Evolutionary conservation across 140 eudicot genomes (phyloP), one percentile per base, ranked within the genome.

Genomic region (Senecio squalidus): DNA sequence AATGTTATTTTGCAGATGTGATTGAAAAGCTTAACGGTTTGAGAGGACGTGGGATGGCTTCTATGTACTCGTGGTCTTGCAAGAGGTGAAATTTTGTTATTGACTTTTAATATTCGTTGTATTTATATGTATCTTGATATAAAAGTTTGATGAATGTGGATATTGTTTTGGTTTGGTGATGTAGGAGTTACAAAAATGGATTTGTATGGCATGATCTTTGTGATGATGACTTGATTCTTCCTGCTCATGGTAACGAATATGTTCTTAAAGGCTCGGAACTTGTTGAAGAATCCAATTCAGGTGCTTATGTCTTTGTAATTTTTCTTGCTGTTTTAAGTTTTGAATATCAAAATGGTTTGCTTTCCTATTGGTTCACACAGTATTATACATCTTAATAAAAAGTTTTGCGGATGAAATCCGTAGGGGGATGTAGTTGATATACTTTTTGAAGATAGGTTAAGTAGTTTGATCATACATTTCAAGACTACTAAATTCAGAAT

Each of bases 161-260:
- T 63, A 22, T 59, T 68, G 29, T 41, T 21, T 55, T 24, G 45
- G n/a, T 16, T 13, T 58, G 66, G 6, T 33, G 43, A 47, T 67
- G 59, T 89, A 91, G 98, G 78, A 86, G 96, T 66, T 91, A 91
- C 64, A 91, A 84, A 70, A 91, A 71, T 60, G 95, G 98, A 44
- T 92, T 76, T 66, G 98, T 92, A 31, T 92, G 98, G 98, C 96
- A 87, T 68, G 98, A 92, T 87, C 94, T 92, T 51, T 83, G 83
- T 64, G 92, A 81, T 41, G 94, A 86, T 65, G 98, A 91, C 64
- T 58, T 81, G 11, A 91, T 91, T 68, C 80, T 86, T 67, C 96
- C 96, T n/a, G 94, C 89, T 72, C 92, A 71, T 51, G 96, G 96
- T 25, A 87, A 71, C 40, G 98, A 92, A 57, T 87, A 83, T 44